Percentiles rank a stretch among this genome's conserved stretches.
phyloP scores from a whole-genome alignment of 2,329 filamentous ascomycete species.

The Curvularia verruculosa region DNA sequence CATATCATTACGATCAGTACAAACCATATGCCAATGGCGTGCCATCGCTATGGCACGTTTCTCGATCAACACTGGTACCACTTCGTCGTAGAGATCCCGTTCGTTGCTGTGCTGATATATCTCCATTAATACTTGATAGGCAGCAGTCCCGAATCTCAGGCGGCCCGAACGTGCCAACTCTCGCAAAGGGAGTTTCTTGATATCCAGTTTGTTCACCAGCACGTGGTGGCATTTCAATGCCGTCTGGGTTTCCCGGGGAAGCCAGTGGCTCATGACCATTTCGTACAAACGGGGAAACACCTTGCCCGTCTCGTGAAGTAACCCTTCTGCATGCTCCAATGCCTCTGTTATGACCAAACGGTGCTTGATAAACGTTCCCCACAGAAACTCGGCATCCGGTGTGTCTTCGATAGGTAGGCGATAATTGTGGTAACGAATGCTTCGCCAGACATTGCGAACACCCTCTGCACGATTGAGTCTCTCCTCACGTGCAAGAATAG shows the following conservation, averaged over 20 bases:
- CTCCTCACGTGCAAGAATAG: conserved; percentile 50
- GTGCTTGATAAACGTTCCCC: conserved; percentile 54
- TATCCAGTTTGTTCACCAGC: conserved; percentile 31
- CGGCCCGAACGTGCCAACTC: conserved; percentile 21
- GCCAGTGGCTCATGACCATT: conserved; percentile 52
- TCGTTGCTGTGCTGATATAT: conserved; percentile 50
- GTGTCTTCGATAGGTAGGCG: conserved; percentile 50
- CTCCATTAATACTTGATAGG: conserved; percentile 37
- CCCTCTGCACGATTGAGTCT: conserved; percentile 52
- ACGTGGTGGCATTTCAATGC: conserved; percentile 36
- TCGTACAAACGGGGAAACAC: conserved; percentile 51
- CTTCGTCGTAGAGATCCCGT: conserved; percentile 51
- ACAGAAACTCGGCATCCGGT: conserved; percentile 51
- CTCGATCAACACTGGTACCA: conserved; percentile 45
- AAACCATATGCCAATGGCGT: conserved; percentile 51
- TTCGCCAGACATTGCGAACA: conserved; percentile 53
- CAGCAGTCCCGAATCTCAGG: conserved; percentile 17
- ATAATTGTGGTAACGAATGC: conserved; percentile 45
- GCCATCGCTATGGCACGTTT: conserved; percentile 31
- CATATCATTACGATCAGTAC: conserved; percentile 45
- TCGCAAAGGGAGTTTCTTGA: conserved; percentile 35
- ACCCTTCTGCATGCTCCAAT: conserved; percentile 49
- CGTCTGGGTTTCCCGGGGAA: conserved; percentile 24
- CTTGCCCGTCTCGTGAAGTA: conserved; percentile 49
- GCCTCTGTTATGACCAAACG: conserved; percentile 45